Percentiles rank a stretch among this genome's conserved stretches.
These are phyloP conservation scores for Ogataea hybrid DNA, from an alignment of 1,139 yeast species.

Conservation along the genomic window DNA sequence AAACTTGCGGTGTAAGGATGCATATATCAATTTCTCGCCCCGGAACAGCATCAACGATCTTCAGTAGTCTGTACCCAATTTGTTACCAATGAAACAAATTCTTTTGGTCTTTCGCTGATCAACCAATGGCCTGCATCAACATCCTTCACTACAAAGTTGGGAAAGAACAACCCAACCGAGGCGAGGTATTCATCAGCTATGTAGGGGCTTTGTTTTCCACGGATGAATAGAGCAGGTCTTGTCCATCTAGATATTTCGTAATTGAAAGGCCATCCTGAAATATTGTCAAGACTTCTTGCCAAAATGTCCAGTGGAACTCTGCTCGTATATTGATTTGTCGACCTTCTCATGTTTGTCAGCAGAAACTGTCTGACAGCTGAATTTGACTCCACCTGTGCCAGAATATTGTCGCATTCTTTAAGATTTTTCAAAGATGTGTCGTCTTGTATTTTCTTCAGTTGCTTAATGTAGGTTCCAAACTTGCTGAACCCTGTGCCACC, in stretches of 20 bases:
- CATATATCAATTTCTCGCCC: not conserved
- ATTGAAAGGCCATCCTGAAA: conserved; percentile 79
- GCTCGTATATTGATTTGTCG: conserved; percentile 23
- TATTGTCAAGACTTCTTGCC: conserved; percentile 58
- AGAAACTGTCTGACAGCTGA: conserved; percentile 73
- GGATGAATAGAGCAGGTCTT: conserved; percentile 73
- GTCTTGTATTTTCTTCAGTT: conserved; percentile 53
- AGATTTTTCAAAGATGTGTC: conserved; percentile 41
- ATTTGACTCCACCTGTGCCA: conserved; percentile 61
- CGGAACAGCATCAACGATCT: conserved; percentile 6
- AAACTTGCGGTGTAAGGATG: conserved; percentile 13
- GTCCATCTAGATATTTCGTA: conserved; percentile 53
- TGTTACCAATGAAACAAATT: conserved; percentile 55
- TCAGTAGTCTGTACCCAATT: conserved; percentile 46
- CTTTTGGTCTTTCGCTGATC: conserved; percentile 73
- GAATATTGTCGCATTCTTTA: conserved; percentile 66
- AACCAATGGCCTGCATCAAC: conserved; percentile 91
- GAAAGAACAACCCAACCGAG: conserved; percentile 75
- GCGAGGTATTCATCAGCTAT: conserved; percentile 85
- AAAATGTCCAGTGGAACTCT: conserved; percentile 70
- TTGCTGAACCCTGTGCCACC: conserved; percentile 55
- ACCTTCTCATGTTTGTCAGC: conserved; percentile 61
- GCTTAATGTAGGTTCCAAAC: conserved; percentile 67
- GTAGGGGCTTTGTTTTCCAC: conserved; percentile 76
- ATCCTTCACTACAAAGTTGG: conserved; percentile 70